Percentiles rank a stretch among this genome's conserved stretches.
phyloP scores from a whole-genome alignment of 441 rosid species.

The Manihot esculenta region DNA sequence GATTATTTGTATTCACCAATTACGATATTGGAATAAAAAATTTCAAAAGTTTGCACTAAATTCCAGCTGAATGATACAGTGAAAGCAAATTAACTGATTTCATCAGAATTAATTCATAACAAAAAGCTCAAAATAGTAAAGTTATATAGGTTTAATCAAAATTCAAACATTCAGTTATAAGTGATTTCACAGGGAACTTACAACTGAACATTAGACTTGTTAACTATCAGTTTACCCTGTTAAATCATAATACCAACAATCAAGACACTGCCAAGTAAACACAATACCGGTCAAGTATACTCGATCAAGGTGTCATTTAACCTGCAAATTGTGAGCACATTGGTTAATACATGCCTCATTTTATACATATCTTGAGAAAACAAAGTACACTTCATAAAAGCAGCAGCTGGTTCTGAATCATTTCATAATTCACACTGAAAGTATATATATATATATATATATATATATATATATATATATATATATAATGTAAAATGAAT shows the following conservation, averaged over 20 bases:
- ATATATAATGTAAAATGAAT: too few relatives aligned
- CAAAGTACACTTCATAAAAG: constrained; percentile 4
- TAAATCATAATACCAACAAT: constrained; percentile 21
- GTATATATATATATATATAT: too few relatives aligned
- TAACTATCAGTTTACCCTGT: constrained; percentile 20
- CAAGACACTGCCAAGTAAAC: constrained; percentile 23
- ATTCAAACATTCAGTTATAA: constrained; percentile 6
- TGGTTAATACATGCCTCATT: constrained; percentile 14
- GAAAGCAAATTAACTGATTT: background rate
- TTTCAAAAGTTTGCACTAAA: background rate
- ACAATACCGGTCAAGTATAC: constrained; percentile 20
- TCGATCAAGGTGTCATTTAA: constrained; percentile 16
- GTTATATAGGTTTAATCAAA: background rate
- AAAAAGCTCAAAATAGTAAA: constrained; percentile 1
- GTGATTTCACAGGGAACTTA: constrained; percentile 23
- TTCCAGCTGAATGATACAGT: background rate
- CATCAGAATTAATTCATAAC: background rate
- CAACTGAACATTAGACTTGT: constrained; percentile 23
- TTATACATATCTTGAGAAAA: constrained; percentile 1
- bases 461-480: too few relatives aligned
- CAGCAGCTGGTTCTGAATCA: background rate
- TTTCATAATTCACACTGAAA: background rate
- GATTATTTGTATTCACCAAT: background rate
- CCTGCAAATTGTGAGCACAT: constrained; percentile 28
- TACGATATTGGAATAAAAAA: background rate